Base-by-base conservation (phyloP, 257 asterid species). In the Solanum chmielewskii region DNA sequence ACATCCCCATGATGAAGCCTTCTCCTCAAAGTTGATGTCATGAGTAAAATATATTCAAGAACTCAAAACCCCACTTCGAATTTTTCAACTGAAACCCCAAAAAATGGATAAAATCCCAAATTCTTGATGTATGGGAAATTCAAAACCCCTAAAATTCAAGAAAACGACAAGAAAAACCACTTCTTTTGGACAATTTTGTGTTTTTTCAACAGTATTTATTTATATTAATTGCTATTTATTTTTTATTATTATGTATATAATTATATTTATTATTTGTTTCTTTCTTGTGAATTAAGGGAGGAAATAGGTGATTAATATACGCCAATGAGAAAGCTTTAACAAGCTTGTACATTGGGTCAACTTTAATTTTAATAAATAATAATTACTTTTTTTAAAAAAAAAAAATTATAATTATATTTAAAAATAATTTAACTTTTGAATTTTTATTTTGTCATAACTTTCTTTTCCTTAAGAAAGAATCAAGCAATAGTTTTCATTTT, bases 21-120 rank as follows among this genome's bases (percentile, higher is more conserved):
- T 88, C 99, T 90, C 88, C 99, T 92, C 93, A 97, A 84, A 44
- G 97, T 93, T 80, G 97, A 95, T 77, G 91, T 89, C 99, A 96
- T 95, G 6, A 81, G 29, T 78, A 45, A 81, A 9, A 18, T 81
- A 42, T 42, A 7, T n/a, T 42, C 83, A 13, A 27, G 69, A 81
- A 81, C 85, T 29, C 69, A 81, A 81, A 49, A 81, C 85, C 83
- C 84, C 85, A 49, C 85, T 81, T 81, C 4, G 45, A 81, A 49
- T 81, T 49, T n/a, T 2, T 12, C 2, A 77, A 44, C n/a, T 9
- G 41, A 78, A 78, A 78, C 84, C 84, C 42, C 3, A 78, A 77
- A 42, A 78, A 9, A 6, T 49, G 25, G 27, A 81, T 45, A 81
- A 81, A 16, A 16, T 11, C 45, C 85, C 69, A 49, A 81, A 78